Base-by-base conservation (phyloP, 2,329 filamentous ascomycete genomes). In the Emmonsiellopsis sp. region DNA sequence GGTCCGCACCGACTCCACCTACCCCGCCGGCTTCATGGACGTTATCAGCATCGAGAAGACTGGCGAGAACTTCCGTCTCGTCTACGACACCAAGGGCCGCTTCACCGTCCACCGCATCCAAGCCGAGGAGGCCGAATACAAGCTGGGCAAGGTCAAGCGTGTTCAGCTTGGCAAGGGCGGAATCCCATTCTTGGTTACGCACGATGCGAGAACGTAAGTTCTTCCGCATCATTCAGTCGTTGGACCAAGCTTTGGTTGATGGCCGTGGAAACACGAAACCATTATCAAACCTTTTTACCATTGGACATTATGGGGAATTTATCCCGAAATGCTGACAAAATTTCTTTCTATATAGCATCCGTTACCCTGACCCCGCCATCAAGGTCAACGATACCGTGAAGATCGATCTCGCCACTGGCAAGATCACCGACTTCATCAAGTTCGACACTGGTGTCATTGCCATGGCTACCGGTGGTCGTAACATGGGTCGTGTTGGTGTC, bases 141-240 rank as follows among this genome's bases (percentile, higher is more conserved):
- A 98, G 87, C 84, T 98, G 70, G 91, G 91, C 83, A 98, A 97
- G 85, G 93, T 98, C 82, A 96, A 96, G 89, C 87, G 92, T 72
- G 93, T 98, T 61, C 93, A 98, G 83, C 85, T 98, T 70, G 93
- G 93, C 83, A 92, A 90, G 79, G 94, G 93, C 80, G 93, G 91
- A 82, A 95, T 98, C 86, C 93, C 93, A 94, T 98, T 95, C 91
- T 96, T 97, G 90, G 93, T 98, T 89, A 98, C 93, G 91, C 93
- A 98, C 89, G 93, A 98, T 93, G 93, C 93, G 81, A 87, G 93
- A 90, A 98, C 93, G 92, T 98, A 83, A 95, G 92, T 97, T 87
- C 63, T 86, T 79, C 84, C 80, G 87, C 87, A 89, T 96, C 91
- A 93, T 91, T 96, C 92, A 96, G 92, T 86, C 92, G 92, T 96